Evolutionary conservation across 176 grass and related monocot genomes (phyloP).

Genomic region (Oryza punctata): DNA sequence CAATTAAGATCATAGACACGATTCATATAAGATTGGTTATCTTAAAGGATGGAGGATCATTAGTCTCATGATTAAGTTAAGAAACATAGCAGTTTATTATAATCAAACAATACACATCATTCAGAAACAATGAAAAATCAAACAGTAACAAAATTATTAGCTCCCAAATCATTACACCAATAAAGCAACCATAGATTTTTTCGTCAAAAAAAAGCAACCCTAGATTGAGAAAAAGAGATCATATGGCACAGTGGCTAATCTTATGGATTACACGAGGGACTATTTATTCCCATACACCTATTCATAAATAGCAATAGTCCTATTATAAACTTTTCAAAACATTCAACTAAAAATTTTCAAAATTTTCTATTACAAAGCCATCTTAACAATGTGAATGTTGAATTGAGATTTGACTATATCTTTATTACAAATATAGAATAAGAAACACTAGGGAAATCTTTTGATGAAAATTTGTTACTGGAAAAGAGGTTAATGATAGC

Average conservation of each 20-base stretch:
- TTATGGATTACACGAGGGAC: neutral
- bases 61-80: too few relatives aligned
- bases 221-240: neutral
- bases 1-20: too few relatives aligned
- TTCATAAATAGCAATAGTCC: neutral
- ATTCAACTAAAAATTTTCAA: neutral
- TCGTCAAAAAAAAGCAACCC: neutral
- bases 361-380: neutral
- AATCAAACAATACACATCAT: neutral
- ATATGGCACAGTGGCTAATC: neutral
- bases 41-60: too few relatives aligned
- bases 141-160: neutral
- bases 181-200: too few relatives aligned
- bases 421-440: neutral
- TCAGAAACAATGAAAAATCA: neutral
- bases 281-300: neutral
- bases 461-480: neutral
- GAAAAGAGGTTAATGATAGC: neutral
- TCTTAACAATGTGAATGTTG: neutral
- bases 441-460: neutral
- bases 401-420: constrained; percentile 3
- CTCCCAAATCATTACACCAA: neutral
- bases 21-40: too few relatives aligned
- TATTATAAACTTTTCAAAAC: neutral
- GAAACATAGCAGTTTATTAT: too few relatives aligned